These are phyloP conservation scores for Geranium rotundifolium DNA, from an alignment of 345 rosid genomes.

Conservation along the genomic window DNA sequence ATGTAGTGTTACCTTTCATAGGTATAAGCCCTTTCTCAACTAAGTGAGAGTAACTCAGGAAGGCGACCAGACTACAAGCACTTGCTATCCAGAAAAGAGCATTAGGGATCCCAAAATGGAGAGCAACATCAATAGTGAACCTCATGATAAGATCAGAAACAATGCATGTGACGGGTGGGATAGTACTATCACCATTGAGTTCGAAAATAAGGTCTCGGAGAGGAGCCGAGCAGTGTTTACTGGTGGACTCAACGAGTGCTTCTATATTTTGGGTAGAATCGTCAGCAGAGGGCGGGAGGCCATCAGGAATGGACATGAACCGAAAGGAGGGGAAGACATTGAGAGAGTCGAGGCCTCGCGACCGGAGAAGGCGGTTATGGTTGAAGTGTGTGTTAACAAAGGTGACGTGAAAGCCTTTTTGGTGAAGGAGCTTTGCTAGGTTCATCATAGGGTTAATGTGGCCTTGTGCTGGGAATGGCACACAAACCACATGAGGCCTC, in stretches of 20 bases:
- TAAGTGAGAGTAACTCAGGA: neutral
- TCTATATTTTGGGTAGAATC: neutral
- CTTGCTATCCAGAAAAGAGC: conserved; percentile 8
- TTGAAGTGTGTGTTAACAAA: conserved; percentile 10
- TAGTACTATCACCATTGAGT: neutral
- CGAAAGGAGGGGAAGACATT: conserved; percentile 2
- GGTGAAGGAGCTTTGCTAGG: conserved; percentile 10
- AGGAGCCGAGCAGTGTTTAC: neutral
- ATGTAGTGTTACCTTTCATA: conserved; percentile 4
- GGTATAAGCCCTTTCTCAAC: conserved; percentile 2
- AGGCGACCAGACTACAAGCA: conserved; percentile 4
- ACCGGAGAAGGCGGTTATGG: conserved; percentile 2
- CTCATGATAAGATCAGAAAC: conserved; percentile 11
- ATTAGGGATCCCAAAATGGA: neutral
- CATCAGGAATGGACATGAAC: conserved; percentile 5
- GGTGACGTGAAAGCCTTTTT: conserved; percentile 8
- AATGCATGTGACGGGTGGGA: conserved; percentile 5
- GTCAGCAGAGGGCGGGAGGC: conserved; percentile 1
- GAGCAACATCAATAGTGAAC: neutral
- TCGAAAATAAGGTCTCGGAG: conserved; percentile 1
- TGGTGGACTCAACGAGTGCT: neutral
- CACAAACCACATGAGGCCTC: conserved; percentile 20
- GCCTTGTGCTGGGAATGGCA: conserved; percentile 25
- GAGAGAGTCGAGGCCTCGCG: neutral
- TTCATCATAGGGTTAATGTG: conserved; percentile 1